Conservation (phyloP, 1,139 yeast genomes). For the Wickerhamomyces sp. region DNA sequence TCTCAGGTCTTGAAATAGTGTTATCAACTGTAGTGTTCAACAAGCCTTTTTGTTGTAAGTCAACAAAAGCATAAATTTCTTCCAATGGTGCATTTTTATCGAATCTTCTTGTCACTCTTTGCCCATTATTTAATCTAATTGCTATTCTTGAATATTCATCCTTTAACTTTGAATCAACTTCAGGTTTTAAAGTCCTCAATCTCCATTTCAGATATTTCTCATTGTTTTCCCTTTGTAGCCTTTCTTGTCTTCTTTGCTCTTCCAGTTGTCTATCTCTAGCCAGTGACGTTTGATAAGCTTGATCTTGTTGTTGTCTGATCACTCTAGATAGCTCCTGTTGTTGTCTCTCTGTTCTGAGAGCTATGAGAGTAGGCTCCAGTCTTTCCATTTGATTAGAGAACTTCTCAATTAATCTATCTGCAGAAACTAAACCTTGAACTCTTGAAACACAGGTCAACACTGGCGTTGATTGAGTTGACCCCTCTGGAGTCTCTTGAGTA, state of each 20-base stretch:
- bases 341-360: constrained; percentile 57
- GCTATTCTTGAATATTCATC: constrained; percentile 47
- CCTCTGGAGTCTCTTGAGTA: constrained; percentile 56
- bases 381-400: constrained; percentile 42
- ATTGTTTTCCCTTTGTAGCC: constrained; percentile 22
- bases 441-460: constrained; percentile 59
- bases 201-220: constrained; percentile 46
- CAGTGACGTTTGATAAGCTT: constrained; percentile 69
- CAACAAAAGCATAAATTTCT: constrained; percentile 60
- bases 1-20: constrained; percentile 28
- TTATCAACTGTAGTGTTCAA: constrained; percentile 26
- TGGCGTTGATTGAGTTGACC: constrained; percentile 48
- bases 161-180: constrained; percentile 24
- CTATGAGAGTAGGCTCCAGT: constrained; percentile 56
- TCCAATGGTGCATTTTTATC: constrained; percentile 42
- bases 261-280: constrained; percentile 32
- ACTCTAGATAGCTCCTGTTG: constrained; percentile 57
- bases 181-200: constrained; percentile 34
- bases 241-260: constrained; percentile 26
- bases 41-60: constrained; percentile 32
- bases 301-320: constrained; percentile 70
- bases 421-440: constrained; percentile 51
- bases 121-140: constrained; percentile 50
- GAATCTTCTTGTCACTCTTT: constrained; percentile 44
- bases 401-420: constrained; percentile 27